phyloP scores from a whole-genome alignment of 176 grass and related monocot genomes.

The Oryza meridionalis region DNA sequence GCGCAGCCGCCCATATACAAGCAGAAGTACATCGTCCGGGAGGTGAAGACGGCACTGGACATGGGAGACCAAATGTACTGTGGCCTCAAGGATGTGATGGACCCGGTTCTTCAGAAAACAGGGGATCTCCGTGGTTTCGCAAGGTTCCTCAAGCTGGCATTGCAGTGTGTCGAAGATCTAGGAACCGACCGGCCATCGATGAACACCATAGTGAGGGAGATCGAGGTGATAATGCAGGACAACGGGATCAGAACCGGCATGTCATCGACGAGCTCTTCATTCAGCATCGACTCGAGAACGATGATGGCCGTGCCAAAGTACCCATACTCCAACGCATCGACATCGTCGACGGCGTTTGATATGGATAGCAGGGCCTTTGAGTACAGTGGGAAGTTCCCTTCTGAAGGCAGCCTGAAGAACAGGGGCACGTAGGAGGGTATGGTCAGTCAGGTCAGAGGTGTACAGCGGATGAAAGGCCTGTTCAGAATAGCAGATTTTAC shows the following conservation, averaged over 20 bases:
- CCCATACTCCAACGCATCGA: slow-evolving; percentile 45
- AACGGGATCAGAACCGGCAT: slow-evolving; percentile 49
- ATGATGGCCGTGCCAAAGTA: slow-evolving; percentile 23
- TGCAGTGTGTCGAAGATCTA: slow-evolving; percentile 52
- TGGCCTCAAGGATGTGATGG: slow-evolving; percentile 72
- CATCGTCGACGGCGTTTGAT: slow-evolving; percentile 40
- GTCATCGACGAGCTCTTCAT: slow-evolving; percentile 48
- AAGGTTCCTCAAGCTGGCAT: slow-evolving; percentile 59
- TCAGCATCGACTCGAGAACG: slow-evolving; percentile 34
- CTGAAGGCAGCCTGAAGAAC: slow-evolving; percentile 46
- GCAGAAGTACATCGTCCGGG: slow-evolving; percentile 63
- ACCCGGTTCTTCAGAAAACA: slow-evolving; percentile 52
- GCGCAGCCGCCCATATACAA: slow-evolving; percentile 59
- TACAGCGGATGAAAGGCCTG: background rate
- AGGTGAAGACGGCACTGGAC: slow-evolving; percentile 66
- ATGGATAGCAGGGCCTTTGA: slow-evolving; percentile 65
- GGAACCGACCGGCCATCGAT: slow-evolving; percentile 50
- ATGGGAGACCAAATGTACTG: slow-evolving; percentile 47
- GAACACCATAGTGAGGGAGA: slow-evolving; percentile 70
- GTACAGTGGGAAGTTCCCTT: slow-evolving; percentile 68
- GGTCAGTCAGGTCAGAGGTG: background rate
- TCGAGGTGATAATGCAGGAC: slow-evolving; percentile 69
- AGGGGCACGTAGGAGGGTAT: background rate
- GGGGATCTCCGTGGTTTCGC: slow-evolving; percentile 47
- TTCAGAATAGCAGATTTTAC: slow-evolving; percentile 10